Evolutionary conservation across 768 basidiomycete genomes (phyloP), one percentile per base, ranked within the genome.

Genomic region (Mycena capillaripes): DNA sequence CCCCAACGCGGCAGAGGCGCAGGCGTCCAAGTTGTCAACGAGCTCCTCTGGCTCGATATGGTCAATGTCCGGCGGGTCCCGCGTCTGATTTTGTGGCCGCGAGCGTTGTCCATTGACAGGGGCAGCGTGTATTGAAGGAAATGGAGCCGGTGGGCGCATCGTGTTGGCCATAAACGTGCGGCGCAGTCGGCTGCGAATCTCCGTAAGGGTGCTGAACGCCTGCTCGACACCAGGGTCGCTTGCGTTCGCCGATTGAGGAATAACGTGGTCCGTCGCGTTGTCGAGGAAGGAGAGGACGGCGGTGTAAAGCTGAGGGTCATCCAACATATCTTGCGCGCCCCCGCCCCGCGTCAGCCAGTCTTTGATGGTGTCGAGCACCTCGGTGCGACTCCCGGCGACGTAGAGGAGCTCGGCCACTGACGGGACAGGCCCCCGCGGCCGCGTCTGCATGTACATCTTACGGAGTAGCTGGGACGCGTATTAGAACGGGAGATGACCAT

Each of bases 261-360:
- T 80, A 48, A 82, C 79, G 75, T 92, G 91, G 72, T 91, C 90
- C 30, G 87, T 77, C 0, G 87, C 76, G 69, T 81, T 86, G 60
- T 89, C 85, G 69, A 95, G 83, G 82, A 96, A 96, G 1, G 86
- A 71, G 67, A 82, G 83, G 30, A 95, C 78, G 23, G 88, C 85
- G n/a, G 82, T 83, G 78, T 87, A 90, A 40, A 96, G 86, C 70
- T 91, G 89, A 2, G 79, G 76, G 57, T 95, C 93, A 73, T 96
- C 95, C 32, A 96, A 83, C 46, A 90, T 85, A 74, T 96, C 95
- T 76, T 95, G 92, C 10, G 93, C 89, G 36, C 95, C 95, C 9
- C 92, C 92, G 4, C 95, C 95, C 19, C 84, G 80, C 0, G 83
- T 87, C 48, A 96, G 77, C 95, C 95, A 96, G 72, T 94, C 90